These are phyloP conservation scores for Neurospora sp. DNA, from an alignment of 2,329 filamentous ascomycete genomes.

Conservation along the genomic window DNA sequence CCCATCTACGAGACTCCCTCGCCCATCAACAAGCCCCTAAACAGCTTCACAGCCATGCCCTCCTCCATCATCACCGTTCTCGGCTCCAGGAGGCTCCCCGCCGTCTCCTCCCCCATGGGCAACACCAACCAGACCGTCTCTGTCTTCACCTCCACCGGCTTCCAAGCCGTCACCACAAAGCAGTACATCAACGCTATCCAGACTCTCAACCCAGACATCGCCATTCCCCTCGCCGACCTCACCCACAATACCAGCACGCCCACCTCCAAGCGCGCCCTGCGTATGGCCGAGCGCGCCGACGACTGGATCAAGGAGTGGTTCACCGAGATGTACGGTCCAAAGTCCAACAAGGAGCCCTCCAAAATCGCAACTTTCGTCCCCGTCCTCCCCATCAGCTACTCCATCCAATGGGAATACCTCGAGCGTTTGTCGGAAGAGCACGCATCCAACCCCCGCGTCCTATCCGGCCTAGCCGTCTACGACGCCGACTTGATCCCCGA, in stretches of 20 bases:
- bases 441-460: slow-evolving; percentile 43
- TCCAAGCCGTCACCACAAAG: slow-evolving; percentile 57
- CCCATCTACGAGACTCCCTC: slow-evolving; percentile 34
- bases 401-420: slow-evolving; percentile 73
- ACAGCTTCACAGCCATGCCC: slow-evolving; percentile 67
- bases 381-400: slow-evolving; percentile 64
- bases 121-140: slow-evolving; percentile 65
- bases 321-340: slow-evolving; percentile 25
- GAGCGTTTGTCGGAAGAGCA: slow-evolving; percentile 59
- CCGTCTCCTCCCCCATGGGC: slow-evolving; percentile 59
- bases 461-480: slow-evolving; percentile 72
- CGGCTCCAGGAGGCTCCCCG: slow-evolving; percentile 66
- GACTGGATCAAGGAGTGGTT: slow-evolving; percentile 68
- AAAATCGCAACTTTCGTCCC: slow-evolving; percentile 48
- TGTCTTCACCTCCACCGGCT: slow-evolving; percentile 80
- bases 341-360: slow-evolving; percentile 12
- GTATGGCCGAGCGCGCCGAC: slow-evolving; percentile 81
- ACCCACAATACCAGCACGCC: slow-evolving; percentile 36
- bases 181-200: slow-evolving; percentile 59
- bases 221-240: slow-evolving; percentile 69
- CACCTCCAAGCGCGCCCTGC: slow-evolving; percentile 62
- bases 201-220: slow-evolving; percentile 68
- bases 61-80: slow-evolving; percentile 59
- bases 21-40: slow-evolving; percentile 46
- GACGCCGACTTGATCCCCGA: slow-evolving; percentile 59